Conservation (phyloP, 495 filamentous ascomycete genomes). For the Aspergillus haitiensis region DNA sequence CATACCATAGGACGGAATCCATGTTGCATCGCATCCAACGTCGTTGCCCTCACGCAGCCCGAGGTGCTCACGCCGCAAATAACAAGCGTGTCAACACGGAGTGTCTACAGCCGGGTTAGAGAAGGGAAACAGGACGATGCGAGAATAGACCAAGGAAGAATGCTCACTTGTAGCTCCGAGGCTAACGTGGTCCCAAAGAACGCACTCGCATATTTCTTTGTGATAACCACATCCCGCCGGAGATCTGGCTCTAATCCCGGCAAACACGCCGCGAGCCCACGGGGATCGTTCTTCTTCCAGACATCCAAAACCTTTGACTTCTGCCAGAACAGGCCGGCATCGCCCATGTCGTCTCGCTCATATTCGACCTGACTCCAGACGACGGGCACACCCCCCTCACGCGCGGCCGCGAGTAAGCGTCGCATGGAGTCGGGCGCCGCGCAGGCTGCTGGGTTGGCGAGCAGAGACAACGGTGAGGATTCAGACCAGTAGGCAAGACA, state of each 20-base stretch:
- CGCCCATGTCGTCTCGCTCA: too few relatives aligned
- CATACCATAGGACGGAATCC: too few relatives aligned
- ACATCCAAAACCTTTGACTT: not conserved
- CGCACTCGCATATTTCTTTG: conserved; percentile 1
- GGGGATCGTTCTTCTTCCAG: not conserved
- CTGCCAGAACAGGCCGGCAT: too few relatives aligned
- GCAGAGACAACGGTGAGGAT: not conserved
- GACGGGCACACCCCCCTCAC: too few relatives aligned
- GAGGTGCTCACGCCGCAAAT: too few relatives aligned
- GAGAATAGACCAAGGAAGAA: not conserved
- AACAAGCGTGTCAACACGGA: too few relatives aligned
- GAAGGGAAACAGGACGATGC: too few relatives aligned
- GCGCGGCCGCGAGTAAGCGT: not conserved
- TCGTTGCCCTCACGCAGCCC: too few relatives aligned
- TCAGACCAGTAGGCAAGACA: too few relatives aligned
- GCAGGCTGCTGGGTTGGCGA: not conserved
- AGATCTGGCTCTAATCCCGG: not conserved
- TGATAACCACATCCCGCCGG: not conserved
- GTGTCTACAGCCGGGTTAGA: too few relatives aligned
- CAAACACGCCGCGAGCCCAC: not conserved
- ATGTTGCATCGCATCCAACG: too few relatives aligned
- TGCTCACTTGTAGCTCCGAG: not conserved
- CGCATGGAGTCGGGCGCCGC: not conserved
- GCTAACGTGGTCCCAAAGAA: not conserved
- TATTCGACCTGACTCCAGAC: too few relatives aligned